Evolutionary conservation across 2,329 filamentous ascomycete genomes (phyloP), one percentile per base, ranked within the genome.

Genomic region (Parafenestella ontariensis): DNA sequence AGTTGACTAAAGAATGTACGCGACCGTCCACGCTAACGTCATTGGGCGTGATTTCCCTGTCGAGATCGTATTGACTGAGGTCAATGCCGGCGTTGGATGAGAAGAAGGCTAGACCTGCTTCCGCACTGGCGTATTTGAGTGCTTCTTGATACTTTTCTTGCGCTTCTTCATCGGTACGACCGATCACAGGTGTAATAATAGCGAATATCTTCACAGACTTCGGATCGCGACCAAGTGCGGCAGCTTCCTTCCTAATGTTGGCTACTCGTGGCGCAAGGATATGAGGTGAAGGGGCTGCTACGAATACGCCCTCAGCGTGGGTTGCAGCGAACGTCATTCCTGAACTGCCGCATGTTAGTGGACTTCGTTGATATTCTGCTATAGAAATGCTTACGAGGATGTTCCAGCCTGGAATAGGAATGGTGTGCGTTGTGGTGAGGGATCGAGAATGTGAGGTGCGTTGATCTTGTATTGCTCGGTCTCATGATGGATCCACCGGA

Each of bases 31-130:
- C 49, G 2, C 21, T 39, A 9, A 49, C 53, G 26, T 56, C 53
- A 20, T 52, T 33, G 8, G 46, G 49, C 3, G 45, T 49, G 47
- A 88, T 73, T 65, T 87, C 85, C 10, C 17, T 37, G 21, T 46
- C 44, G n/a, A 87, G 84, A 0, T 74, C 80, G 59, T 86, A 87
- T 28, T 79, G 72, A 10, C 79, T 76, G 36, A 88, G 73, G 65
- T 88, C 84, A 41, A 87, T 85, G 1, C 85, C 88, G 0, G 87
- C 89, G 87, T 88, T 90, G 1, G 88, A 88, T 11, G 87, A 87
- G 62, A 90, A 90, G 21, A 90, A 73, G 1, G 87, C 85, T 47
- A 90, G 69, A 0, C 87, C 88, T 3, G 88, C 88, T 60, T 87
- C 88, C 40, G 82, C 78, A 5, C 81, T 81, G 0, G 85, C 87